Base-by-base conservation (phyloP, 2,329 filamentous ascomycete species). In the Diaporthe eres region DNA sequence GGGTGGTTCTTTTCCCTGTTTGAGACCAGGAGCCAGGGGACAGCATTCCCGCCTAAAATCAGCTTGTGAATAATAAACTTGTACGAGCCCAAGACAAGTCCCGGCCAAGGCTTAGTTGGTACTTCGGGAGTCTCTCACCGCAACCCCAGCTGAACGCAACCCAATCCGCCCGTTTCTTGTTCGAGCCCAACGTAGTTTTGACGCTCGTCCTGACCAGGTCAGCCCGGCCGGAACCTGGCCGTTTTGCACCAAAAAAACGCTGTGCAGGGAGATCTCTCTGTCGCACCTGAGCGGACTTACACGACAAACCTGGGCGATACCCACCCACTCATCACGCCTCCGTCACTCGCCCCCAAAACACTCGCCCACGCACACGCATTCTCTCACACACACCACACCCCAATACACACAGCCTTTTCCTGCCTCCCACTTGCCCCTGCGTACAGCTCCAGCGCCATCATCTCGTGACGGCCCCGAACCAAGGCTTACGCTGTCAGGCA, bases 141-240 rank as follows among this genome's bases (percentile, higher is more conserved):
- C 68, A 75, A 58, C 53, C 67, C 63, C 67, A n/a, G 28, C 67
- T 53, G 60, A 57, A 70, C 22, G 72, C 63, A 72, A 76, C 75
- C 75, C 75, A 72, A 75, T 72, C 60, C 37, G 13, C 44, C 44
- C 53, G 28, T 71, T 37, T 19, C 39, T 31, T 37, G 17, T 75
- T 63, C 58, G 72, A 76, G 75, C 75, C 72, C 75, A 75, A 76
- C 67, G 39, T 15, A 31, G 39, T 39, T 37, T 42, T 34, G 42
- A 28, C 39, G 67, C 51, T 53, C 44, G 37, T 31, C 8, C 25
- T 47, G 61, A 51, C 75, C 75, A 63, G 75, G 75, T 61, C 60
- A 63, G 60, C 72, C 75, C 67, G 67, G 75, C 49, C 58, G 75
- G 31, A 44, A 42, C 17, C 19, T 70, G 58, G 58, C 53, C 57